Conservation (phyloP, 768 basidiomycete genomes). For the Pisolithus microcarpus region DNA sequence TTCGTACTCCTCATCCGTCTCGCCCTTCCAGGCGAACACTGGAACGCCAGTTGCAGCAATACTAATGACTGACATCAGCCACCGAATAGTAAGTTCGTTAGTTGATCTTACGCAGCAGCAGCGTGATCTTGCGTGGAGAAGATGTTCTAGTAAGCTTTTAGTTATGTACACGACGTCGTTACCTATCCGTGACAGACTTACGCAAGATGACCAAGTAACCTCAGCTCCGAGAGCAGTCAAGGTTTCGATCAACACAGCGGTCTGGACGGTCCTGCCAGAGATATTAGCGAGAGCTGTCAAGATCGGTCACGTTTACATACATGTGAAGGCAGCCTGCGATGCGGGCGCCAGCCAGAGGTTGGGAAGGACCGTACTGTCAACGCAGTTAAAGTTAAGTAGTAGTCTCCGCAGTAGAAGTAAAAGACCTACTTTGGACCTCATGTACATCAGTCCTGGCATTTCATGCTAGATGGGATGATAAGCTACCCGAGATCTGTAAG, state of each 20-base stretch:
- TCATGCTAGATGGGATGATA: slow-evolving; percentile 52
- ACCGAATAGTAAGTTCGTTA: neutral
- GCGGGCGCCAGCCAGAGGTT: slow-evolving; percentile 91
- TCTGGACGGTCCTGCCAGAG: slow-evolving; percentile 85
- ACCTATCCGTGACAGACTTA: slow-evolving; percentile 32
- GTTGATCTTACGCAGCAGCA: slow-evolving; percentile 74
- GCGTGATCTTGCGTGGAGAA: slow-evolving; percentile 99
- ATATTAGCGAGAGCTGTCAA: slow-evolving; percentile 1
- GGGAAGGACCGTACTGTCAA: slow-evolving; percentile 59
- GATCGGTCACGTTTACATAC: slow-evolving; percentile 37
- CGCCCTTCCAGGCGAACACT: slow-evolving; percentile 99
- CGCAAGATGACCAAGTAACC: slow-evolving; percentile 98
- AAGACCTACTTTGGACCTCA: slow-evolving; percentile 72
- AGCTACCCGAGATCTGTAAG: slow-evolving; percentile 6
- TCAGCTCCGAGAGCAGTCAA: slow-evolving; percentile 91
- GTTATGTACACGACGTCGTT: neutral
- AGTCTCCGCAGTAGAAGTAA: slow-evolving; percentile 2
- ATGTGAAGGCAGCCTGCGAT: slow-evolving; percentile 98
- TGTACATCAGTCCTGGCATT: slow-evolving; percentile 94
- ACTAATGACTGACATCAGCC: slow-evolving; percentile 30
- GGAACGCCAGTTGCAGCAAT: slow-evolving; percentile 98
- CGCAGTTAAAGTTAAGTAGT: slow-evolving; percentile 7
- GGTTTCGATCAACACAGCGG: slow-evolving; percentile 98
- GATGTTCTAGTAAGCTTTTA: slow-evolving; percentile 63
- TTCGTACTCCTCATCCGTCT: slow-evolving; percentile 95